phyloP scores from a whole-genome alignment of 345 rosid genomes.

The Noccaea bulbosa region DNA sequence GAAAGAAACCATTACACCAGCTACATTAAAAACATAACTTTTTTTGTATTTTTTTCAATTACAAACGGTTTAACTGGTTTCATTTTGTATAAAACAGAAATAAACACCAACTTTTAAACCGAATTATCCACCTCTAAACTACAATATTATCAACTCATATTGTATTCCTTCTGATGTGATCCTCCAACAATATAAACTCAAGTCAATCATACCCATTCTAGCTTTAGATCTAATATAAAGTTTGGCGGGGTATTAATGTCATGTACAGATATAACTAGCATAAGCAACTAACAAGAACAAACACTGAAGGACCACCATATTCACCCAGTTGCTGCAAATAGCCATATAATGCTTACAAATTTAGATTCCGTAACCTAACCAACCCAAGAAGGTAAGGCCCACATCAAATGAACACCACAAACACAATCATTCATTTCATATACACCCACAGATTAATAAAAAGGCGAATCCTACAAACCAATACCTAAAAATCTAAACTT shows the following conservation, averaged over 20 bases:
- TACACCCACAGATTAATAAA: background rate
- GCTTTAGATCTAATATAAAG: slow-evolving; percentile 14
- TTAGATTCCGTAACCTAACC: slow-evolving; percentile 34
- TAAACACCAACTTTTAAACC: background rate
- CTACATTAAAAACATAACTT: background rate
- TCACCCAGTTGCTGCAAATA: slow-evolving; percentile 30
- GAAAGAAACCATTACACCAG: slow-evolving; percentile 17
- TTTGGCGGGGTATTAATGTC: slow-evolving; percentile 30
- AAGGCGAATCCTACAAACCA: background rate
- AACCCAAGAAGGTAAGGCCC: slow-evolving; percentile 26
- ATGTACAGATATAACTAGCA: slow-evolving; percentile 30
- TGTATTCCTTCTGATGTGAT: slow-evolving; percentile 2
- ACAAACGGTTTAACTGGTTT: background rate
- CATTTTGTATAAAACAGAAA: background rate
- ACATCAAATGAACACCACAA: slow-evolving; percentile 30
- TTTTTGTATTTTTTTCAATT: background rate
- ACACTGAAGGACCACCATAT: slow-evolving; percentile 41
- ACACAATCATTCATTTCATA: slow-evolving; percentile 11
- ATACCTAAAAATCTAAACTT: background rate
- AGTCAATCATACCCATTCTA: background rate
- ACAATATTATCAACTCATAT: background rate
- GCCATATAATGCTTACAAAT: slow-evolving; percentile 30
- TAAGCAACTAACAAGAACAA: slow-evolving; percentile 30
- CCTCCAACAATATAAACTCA: slow-evolving; percentile 14
- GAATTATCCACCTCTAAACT: background rate